Evolutionary conservation across 2,329 filamentous ascomycete species (phyloP).

Genomic region (Gyromitra esculenta): DNA sequence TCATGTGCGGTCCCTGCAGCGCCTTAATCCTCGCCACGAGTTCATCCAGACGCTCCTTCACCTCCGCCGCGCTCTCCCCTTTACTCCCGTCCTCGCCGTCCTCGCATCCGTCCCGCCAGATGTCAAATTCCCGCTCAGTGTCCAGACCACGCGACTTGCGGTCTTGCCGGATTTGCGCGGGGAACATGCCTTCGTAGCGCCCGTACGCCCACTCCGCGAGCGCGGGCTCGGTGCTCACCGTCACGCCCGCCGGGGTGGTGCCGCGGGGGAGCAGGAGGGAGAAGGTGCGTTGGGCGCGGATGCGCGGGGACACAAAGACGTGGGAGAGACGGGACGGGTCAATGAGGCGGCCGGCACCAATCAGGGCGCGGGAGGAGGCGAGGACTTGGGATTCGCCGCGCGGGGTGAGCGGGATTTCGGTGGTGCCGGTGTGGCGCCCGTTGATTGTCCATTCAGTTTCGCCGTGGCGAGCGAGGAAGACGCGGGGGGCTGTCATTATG

Average conservation of each 20-base stretch:
- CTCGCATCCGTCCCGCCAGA: slow-evolving; percentile 67
- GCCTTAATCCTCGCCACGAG: slow-evolving; percentile 65
- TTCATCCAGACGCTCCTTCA: slow-evolving; percentile 64
- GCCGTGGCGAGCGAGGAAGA: slow-evolving; percentile 62
- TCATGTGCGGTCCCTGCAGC: slow-evolving; percentile 64
- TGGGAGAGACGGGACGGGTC: slow-evolving; percentile 63
- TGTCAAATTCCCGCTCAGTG: slow-evolving; percentile 64
- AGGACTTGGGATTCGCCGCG: slow-evolving; percentile 63
- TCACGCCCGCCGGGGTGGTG: slow-evolving; percentile 31
- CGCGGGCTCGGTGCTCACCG: slow-evolving; percentile 61
- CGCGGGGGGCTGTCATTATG: slow-evolving; percentile 59
- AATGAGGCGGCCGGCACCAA: slow-evolving; percentile 64
- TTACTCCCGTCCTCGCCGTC: slow-evolving; percentile 61
- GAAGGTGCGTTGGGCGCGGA: slow-evolving; percentile 64
- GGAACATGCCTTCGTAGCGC: slow-evolving; percentile 64
- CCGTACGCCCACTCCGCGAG: slow-evolving; percentile 67
- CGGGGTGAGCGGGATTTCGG: slow-evolving; percentile 61
- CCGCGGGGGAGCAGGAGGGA: slow-evolving; percentile 61
- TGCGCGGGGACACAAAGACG: slow-evolving; percentile 64
- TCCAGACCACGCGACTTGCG: slow-evolving; percentile 63
- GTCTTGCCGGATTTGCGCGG: slow-evolving; percentile 62
- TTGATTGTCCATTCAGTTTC: slow-evolving; percentile 65
- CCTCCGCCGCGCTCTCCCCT: slow-evolving; percentile 60
- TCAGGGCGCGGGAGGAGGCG: slow-evolving; percentile 61
- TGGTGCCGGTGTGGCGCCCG: slow-evolving; percentile 63